Base-by-base conservation (phyloP, 2,329 filamentous ascomycete genomes). In the Aspergillus phoenicis region DNA sequence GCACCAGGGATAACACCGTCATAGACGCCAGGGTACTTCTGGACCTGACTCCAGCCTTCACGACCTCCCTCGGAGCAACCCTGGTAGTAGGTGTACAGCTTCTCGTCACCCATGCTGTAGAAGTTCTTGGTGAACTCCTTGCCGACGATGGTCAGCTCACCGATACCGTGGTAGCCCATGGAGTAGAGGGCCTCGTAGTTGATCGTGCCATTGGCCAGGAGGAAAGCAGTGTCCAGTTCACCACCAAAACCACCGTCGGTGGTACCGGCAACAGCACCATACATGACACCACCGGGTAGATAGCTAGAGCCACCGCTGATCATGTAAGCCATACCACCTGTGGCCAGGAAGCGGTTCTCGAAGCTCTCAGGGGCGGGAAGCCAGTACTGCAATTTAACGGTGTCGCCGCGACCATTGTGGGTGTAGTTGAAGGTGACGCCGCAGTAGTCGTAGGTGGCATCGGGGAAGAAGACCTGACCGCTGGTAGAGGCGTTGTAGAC, bases 51-150 rank as follows among this genome's bases (percentile, higher is more conserved):
- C 78, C 78, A 79, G 15, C 81, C 83, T 70, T 84, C 80, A 45
- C 82, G 77, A 1, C 82, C 83, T 20, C 83, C 83, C 55, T 85
- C 83, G 11, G 82, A 84, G 70, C 83, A 85, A 3, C 82, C 83
- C 63, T 83, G 78, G 64, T 81, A 85, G 71, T 85, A 85, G 4
- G 82, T 73, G 57, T 75, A 75, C 47, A 75, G 15, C 61, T 72
- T 75, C 22, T 62, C 52, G 36, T 58, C 58, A 30, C 61, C 53
- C 48, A 69, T 53, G 41, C 69, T 71, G 66, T 80, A 83, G 68
- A 82, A 76, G 8, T 73, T 75, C 39, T 72, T 73, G 3, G 80
- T 75, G 33, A 82, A 73, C 48, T 73, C 70, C 66, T 82, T 82
- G 20, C 80, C 81, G 11, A 83, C 68, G 5, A 71, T 65, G 8